These are phyloP conservation scores for Poa pratensis DNA, from an alignment of 176 grass and related monocot genomes.

Conservation along the genomic window DNA sequence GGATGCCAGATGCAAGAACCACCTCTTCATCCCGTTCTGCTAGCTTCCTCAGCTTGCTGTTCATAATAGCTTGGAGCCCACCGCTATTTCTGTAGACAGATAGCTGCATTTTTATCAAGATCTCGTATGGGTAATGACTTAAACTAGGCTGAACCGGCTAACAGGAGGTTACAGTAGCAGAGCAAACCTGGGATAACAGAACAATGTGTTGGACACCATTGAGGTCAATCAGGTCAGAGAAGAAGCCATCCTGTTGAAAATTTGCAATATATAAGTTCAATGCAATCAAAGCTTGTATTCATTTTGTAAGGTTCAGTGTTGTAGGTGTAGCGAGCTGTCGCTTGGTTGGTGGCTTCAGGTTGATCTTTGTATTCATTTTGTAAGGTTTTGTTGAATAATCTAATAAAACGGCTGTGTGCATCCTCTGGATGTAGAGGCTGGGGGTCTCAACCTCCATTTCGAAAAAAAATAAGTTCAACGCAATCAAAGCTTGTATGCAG, in stretches of 20 bases:
- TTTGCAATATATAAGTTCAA: slow-evolving; percentile 8
- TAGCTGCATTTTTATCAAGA: slow-evolving; percentile 86
- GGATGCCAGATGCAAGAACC: slow-evolving; percentile 71
- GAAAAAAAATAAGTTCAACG: not conserved
- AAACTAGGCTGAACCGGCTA: slow-evolving; percentile 31
- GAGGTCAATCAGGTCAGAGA: slow-evolving; percentile 59
- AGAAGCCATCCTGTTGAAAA: slow-evolving; percentile 74
- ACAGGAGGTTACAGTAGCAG: slow-evolving; percentile 3
- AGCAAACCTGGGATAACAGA: slow-evolving; percentile 90
- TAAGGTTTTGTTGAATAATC: too few relatives aligned
- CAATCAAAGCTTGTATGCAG: not conserved
- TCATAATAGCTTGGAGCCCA: slow-evolving; percentile 84
- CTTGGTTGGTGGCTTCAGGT: too few relatives aligned
- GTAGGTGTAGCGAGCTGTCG: too few relatives aligned
- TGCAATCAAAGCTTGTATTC: too few relatives aligned
- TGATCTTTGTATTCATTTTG: too few relatives aligned
- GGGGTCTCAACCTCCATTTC: too few relatives aligned
- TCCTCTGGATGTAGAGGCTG: too few relatives aligned
- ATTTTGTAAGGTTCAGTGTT: too few relatives aligned
- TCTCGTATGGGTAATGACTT: slow-evolving; percentile 46
- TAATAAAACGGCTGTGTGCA: too few relatives aligned
- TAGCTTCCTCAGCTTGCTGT: slow-evolving; percentile 68
- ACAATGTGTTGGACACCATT: slow-evolving; percentile 81
- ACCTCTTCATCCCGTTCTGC: slow-evolving; percentile 81
- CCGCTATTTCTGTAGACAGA: slow-evolving; percentile 77